Evolutionary conservation across 2,329 filamentous ascomycete species (phyloP), one percentile per base, ranked within the genome.

Genomic region (Aaosphaeria pasadenensis): DNA sequence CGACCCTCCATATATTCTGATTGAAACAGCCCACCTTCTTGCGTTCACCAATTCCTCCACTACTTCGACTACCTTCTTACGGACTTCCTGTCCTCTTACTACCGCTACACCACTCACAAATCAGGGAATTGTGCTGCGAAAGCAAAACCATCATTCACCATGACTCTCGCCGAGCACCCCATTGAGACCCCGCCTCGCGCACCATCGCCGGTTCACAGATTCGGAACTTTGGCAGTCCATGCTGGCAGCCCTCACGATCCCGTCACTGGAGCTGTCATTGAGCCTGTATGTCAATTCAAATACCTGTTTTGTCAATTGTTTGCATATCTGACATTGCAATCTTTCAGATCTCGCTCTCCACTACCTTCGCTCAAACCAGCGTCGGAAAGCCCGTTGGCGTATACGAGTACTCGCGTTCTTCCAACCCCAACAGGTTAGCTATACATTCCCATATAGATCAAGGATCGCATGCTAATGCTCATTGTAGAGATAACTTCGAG

Each of bases 141-240:
- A 36, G 9, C 33, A 36, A 36, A 36, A 9, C 2, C 17, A 24
- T 24, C 17, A 24, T 24, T 40, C 51, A 57, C 40, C 47, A 74
- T 73, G 71, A 73, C 70, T 49, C 51, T 68, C 39, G 43, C 64
- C 33, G 75, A 78, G 54, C 77, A 81, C 60, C 75, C 82, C 45
- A 85, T 89, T 64, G 81, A 86, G 62, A 91, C 88, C 49, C 88
- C 88, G 55, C 85, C 87, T 44, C 80, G 86, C 54, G 83, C 86
- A 42, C 82, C 85, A 35, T 86, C 88, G 40, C 88, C 89, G 55
- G 79, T 86, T 49, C 86, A 90, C 70, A 79, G 83, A 54, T 97
- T 99, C 74, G 94, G 90, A 52, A 99, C 94, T 42, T 82, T 95
- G 53, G 94, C 94, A 48, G 94, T 99, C 17, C 94, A 99, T 74